Evolutionary conservation across 768 basidiomycete genomes (phyloP).

Genomic region (Xanthoconium stramineum): DNA sequence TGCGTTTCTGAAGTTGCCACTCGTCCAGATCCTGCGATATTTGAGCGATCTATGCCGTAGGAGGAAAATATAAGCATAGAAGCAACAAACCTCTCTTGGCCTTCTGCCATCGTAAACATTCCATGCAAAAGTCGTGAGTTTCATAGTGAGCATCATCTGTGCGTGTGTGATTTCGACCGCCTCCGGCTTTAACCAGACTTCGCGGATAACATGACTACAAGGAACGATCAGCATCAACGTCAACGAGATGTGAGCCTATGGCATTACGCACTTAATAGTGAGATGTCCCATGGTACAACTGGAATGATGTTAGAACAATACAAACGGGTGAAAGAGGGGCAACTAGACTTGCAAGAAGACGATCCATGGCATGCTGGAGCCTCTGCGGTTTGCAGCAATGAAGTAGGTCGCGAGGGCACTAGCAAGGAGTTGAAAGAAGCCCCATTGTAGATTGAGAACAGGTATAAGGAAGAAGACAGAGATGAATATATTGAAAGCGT

Average conservation of each 20-base stretch:
- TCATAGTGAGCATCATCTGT: conserved; percentile 97
- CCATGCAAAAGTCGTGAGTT: conserved; percentile 97
- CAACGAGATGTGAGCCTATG: not conserved
- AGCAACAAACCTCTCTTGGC: not conserved
- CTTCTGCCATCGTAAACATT: conserved; percentile 87
- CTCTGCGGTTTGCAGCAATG: conserved; percentile 54
- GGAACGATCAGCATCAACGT: not conserved
- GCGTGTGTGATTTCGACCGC: conserved; percentile 86
- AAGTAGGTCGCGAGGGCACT: conserved; percentile 75
- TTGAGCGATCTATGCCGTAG: not conserved
- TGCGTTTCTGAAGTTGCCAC: conserved; percentile 70
- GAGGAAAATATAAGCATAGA: not conserved
- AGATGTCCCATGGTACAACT: conserved; percentile 91
- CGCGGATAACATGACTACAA: conserved; percentile 67
- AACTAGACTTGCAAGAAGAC: conserved; percentile 66
- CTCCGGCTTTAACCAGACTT: conserved; percentile 62
- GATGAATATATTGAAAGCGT: conserved; percentile 75
- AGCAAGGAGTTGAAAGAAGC: conserved; percentile 71
- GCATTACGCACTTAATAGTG: conserved; percentile 69
- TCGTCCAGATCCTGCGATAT: conserved; percentile 73
- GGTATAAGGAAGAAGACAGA: conserved; percentile 76
- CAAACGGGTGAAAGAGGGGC: not conserved
- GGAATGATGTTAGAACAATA: conserved; percentile 1
- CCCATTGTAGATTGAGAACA: conserved; percentile 66
- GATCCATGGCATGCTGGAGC: conserved; percentile 85